phyloP scores from a whole-genome alignment of 1,139 yeast genomes.

The Lodderomyces parapsilosis region DNA sequence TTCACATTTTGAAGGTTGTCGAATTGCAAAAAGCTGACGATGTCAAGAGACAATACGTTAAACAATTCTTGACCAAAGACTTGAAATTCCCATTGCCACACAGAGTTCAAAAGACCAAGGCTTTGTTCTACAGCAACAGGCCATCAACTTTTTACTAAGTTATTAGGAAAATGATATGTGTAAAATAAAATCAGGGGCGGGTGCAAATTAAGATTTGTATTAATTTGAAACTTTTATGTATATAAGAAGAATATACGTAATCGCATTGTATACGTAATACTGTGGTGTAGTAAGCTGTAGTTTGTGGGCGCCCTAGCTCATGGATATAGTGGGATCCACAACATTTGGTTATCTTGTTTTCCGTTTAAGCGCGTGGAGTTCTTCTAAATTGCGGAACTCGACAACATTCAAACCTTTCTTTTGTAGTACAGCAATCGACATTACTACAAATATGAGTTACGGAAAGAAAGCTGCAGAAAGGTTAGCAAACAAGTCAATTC shows the following conservation, averaged over 20 bases:
- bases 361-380: not conserved
- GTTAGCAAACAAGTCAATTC: conserved; percentile 38
- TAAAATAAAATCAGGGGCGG: not conserved
- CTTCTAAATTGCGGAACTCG: not conserved
- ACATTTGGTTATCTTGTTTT: not conserved
- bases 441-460: conserved; percentile 32
- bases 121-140: conserved; percentile 87
- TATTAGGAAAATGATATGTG: no score
- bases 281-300: not conserved
- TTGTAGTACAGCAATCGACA: not conserved
- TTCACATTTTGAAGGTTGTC: conserved; percentile 98
- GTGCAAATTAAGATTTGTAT: not conserved
- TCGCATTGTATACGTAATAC: conserved; percentile 1
- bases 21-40: conserved; percentile 97
- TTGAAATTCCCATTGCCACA: conserved; percentile 99
- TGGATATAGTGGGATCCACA: no score
- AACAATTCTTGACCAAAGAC: conserved; percentile 94
- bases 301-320: no score
- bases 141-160: conserved; percentile 93
- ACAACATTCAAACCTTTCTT: not conserved
- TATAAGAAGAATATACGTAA: not conserved
- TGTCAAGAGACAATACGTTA: conserved; percentile 99
- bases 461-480: conserved; percentile 45
- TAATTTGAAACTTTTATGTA: conserved; percentile 3
- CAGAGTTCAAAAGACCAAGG: conserved; percentile 92